Evolutionary conservation across 495 filamentous ascomycete species (phyloP), one percentile per base, ranked within the genome.

Genomic region (Daldinia vernicosa): DNA sequence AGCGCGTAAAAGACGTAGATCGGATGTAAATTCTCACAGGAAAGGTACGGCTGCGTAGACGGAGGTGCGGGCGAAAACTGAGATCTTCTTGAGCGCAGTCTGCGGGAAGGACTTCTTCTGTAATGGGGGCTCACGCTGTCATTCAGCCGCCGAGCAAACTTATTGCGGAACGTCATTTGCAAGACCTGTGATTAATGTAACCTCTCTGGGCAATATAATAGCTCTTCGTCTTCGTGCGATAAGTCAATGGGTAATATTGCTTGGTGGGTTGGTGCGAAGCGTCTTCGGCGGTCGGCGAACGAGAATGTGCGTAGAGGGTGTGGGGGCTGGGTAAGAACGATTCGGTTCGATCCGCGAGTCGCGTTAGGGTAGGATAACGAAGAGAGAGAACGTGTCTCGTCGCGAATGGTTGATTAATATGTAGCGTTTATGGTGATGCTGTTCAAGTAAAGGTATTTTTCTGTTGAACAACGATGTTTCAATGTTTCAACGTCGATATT

Each of bases 21-120:
- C 56, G 24, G 7, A 2, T 22, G 4, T 11, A 22, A 4, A 14
- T 40, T 76, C 80, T 78, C 72, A 83, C 81, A 84, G 7, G 82
- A 83, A 0, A 84, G 72, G 52, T 83, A 82, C 3, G 80, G 74
- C 32, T 77, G 66, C 22, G 76, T 72, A 0, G 81, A 76, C 0
- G 80, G 75, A 12, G 82, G 75, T 55, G 75, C 71, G 1, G 73
- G 74, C 6, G 75, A 77, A 33, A 74, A 61, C 73, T 76, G 70
- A 9, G 56, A 28, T 70, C 43, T 67, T 66, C 65, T 65, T 75
- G 65, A 76, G 75, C 69, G 63, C 28, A 71, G 56, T 58, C 57
- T 60, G 47, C 56, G 54, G 19, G 63, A 67, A 32, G 35, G 35
- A 40, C 19, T 33, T 69, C 67, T 75, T 57, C 52, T 63, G 4